Base-by-base conservation (phyloP, 2,329 filamentous ascomycete species). In the Bipolaris sorokiniana region DNA sequence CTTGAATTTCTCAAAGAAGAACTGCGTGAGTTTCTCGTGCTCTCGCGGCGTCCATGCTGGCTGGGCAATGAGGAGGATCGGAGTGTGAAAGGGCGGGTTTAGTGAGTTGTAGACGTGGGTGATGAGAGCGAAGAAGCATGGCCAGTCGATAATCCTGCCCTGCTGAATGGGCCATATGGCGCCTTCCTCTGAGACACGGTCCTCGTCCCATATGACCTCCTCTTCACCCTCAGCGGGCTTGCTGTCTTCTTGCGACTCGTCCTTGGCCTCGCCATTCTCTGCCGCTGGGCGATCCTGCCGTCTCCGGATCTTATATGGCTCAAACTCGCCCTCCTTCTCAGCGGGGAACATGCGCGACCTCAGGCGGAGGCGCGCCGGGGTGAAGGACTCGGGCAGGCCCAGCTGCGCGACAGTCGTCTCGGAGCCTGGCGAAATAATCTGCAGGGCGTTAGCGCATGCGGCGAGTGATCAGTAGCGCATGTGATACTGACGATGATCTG, bases 1-100 rank as follows among this genome's bases (percentile, higher is more conserved):
- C 80, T 94, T 95, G 73, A 96, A 97, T 78, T 95, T 96, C 78
- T 99, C 95, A 71, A 99, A 99, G 63, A 98, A 87, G 81, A 97
- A 99, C 62, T 95, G 91, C 13, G 93, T 90, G 64, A 99, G 88
- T 37, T 85, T 86, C 78, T 98, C 94, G 73, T 89, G 89, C 76
- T 97, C 92, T 61, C 90, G 88, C 7, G 90, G 87, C 3, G 92
- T 92, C 94, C 95, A 99, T 66, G 88, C 89, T 3, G 95, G 93
- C 66, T 96, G 91, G 7, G 90, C 86, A 77, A 98, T 90, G 61
- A 99, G 86, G 75, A 98, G 84, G 63, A 99, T 91, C 1, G 95
- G 93, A 0, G 94, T 97, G 79, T 97, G 95, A 75, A 97, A 95
- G 3, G 91, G 92, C 23, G 92, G 92, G 59, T 92, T 95, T 58